phyloP scores from a whole-genome alignment of 306 rosid genomes.

The Cucurbita ficifolia region DNA sequence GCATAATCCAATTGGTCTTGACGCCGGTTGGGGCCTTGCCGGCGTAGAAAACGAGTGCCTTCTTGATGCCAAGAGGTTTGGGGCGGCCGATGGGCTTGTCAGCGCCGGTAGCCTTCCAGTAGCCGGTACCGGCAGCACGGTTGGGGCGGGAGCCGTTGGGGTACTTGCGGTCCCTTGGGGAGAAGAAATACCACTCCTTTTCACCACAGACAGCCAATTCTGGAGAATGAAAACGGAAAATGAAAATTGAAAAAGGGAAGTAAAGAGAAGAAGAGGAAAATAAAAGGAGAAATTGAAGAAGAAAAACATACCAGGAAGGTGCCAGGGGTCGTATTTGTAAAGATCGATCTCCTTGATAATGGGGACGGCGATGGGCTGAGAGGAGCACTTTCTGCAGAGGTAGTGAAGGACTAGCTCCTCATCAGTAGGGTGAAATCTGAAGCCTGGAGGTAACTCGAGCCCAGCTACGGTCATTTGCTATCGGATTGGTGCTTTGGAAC shows the following conservation, averaged over 20 bases:
- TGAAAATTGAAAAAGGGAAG: not conserved
- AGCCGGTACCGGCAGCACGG: conserved; percentile 77
- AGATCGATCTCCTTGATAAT: conserved; percentile 79
- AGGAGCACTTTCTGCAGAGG: conserved; percentile 58
- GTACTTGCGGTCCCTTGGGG: conserved; percentile 82
- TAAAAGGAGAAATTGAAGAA: not conserved
- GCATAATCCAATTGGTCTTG: conserved; percentile 99
- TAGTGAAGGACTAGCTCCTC: conserved; percentile 76
- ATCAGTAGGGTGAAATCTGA: conserved; percentile 93
- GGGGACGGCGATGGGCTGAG: conserved; percentile 47
- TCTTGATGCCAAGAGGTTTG: conserved; percentile 68
- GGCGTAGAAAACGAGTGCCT: conserved; percentile 76
- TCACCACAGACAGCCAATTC: conserved; percentile 61
- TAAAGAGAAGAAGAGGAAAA: too few relatives aligned
- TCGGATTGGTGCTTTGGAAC: too few relatives aligned
- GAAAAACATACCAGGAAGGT: conserved; percentile 51
- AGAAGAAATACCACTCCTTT: conserved; percentile 92
- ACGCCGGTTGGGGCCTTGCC: conserved; percentile 81
- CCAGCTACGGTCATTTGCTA: conserved; percentile 27
- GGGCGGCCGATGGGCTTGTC: conserved; percentile 88
- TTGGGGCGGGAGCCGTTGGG: conserved; percentile 96
- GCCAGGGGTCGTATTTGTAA: conserved; percentile 88
- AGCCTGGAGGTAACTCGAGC: conserved; percentile 66
- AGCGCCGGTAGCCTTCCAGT: conserved; percentile 96
- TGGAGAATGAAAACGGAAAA: not conserved